Conservation (phyloP, 2,329 filamentous ascomycete genomes). For the Juglanconis oblonga region DNA sequence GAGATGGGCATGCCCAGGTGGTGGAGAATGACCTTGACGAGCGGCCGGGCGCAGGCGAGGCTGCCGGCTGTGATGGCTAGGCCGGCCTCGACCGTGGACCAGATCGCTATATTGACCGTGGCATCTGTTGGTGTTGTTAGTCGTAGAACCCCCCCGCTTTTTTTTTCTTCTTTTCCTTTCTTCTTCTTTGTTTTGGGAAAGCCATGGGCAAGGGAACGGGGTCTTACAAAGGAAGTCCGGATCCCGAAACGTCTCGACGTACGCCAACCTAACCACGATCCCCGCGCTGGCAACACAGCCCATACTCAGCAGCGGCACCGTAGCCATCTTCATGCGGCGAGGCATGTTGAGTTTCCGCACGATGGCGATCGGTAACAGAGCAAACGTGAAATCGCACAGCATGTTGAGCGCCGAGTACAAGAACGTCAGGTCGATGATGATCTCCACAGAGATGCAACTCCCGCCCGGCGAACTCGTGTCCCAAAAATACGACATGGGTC, state of each 20-base stretch:
- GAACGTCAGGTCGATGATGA: conserved; percentile 51
- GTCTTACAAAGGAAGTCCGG: conserved; percentile 42
- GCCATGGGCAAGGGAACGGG: too few relatives aligned
- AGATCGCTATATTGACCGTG: conserved; percentile 44
- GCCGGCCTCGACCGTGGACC: conserved; percentile 45
- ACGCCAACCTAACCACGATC: conserved; percentile 39
- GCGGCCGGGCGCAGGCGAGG: conserved; percentile 44
- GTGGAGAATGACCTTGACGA: conserved; percentile 33
- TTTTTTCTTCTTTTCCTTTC: too few relatives aligned
- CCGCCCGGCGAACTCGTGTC: conserved; percentile 27
- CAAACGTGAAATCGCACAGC: conserved; percentile 49
- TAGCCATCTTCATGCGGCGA: conserved; percentile 45
- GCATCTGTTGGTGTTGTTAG: conserved; percentile 25
- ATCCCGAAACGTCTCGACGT: conserved; percentile 34
- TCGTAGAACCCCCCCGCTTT: too few relatives aligned
- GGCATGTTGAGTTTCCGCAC: conserved; percentile 56
- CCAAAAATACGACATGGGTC: conserved; percentile 40
- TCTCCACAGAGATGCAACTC: conserved; percentile 35
- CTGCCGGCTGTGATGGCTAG: conserved; percentile 47
- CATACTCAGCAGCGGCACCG: conserved; percentile 52
- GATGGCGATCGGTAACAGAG: conserved; percentile 51
- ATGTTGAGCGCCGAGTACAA: conserved; percentile 49
- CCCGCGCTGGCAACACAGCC: conserved; percentile 51
- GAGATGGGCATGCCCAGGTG: conserved; percentile 25
- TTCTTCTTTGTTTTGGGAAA: too few relatives aligned